phyloP scores from a whole-genome alignment of 1,284 basidiomycete species.

The Apiotrichum brassicae region DNA sequence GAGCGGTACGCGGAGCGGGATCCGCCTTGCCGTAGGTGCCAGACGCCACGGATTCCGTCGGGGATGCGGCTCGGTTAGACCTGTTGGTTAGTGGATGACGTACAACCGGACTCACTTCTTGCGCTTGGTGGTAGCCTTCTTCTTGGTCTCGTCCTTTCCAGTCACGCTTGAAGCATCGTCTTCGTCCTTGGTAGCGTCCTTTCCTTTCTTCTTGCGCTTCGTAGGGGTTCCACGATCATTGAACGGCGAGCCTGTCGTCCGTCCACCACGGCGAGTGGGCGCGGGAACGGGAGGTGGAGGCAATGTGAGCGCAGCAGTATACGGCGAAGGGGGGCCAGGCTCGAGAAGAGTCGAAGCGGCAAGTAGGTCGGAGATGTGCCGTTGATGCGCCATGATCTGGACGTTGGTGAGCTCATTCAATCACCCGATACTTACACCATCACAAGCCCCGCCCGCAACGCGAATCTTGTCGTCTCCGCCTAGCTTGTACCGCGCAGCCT shows the following conservation, averaged over 20 bases:
- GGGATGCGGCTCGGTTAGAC: constrained; percentile 33
- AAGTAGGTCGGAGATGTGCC: constrained; percentile 55
- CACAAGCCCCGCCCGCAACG: constrained; percentile 88
- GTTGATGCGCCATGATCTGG: constrained; percentile 62
- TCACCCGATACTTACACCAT: constrained; percentile 54
- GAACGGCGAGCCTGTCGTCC: constrained; percentile 41
- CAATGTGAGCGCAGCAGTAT: constrained; percentile 59
- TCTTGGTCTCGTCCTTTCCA: constrained; percentile 31
- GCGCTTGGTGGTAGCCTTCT: constrained; percentile 31
- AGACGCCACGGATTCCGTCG: constrained; percentile 41
- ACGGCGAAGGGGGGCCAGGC: constrained; percentile 46
- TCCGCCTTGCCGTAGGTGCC: constrained; percentile 30
- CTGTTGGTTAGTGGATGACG: constrained; percentile 11
- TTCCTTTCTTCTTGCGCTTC: constrained; percentile 37
- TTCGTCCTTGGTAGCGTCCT: constrained; percentile 29
- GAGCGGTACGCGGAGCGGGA: constrained; percentile 33
- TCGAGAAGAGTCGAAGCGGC: constrained; percentile 48
- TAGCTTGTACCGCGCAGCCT: constrained; percentile 81
- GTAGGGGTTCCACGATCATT: constrained; percentile 30
- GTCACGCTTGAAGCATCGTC: constrained; percentile 38
- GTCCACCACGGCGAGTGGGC: constrained; percentile 28
- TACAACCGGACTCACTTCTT: constrained; percentile 31
- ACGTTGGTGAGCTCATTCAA: neutral
- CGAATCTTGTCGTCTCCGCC: constrained; percentile 99
- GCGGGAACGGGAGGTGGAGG: constrained; percentile 55